phyloP scores from a whole-genome alignment of 208 protist genomes.

The Crithidia bombi region DNA sequence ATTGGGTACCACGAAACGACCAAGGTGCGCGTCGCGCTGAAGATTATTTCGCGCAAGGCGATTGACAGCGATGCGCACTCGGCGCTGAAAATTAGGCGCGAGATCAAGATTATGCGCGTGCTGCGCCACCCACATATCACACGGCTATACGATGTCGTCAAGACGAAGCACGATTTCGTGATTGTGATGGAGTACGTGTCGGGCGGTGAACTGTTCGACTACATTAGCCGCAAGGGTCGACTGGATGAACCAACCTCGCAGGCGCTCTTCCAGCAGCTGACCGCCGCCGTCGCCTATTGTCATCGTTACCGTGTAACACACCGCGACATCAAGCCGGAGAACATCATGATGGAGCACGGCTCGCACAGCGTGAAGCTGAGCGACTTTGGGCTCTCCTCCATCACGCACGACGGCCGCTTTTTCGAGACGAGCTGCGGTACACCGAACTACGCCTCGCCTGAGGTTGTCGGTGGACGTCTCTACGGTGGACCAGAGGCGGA shows the following conservation, averaged over 20 bases:
- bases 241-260: slow-evolving; percentile 91
- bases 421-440: slow-evolving; percentile 91
- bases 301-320: slow-evolving; percentile 95
- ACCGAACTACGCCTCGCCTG: slow-evolving; percentile 85
- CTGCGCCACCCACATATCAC: slow-evolving; percentile 99
- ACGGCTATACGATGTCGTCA: slow-evolving; percentile 96
- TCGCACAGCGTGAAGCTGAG: slow-evolving; percentile 78
- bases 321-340: slow-evolving; percentile 96
- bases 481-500: slow-evolving; percentile 84
- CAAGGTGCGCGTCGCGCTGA: slow-evolving; percentile 76
- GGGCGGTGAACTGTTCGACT: slow-evolving; percentile 98
- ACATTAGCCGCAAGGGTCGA: slow-evolving; percentile 95
- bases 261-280: slow-evolving; percentile 97
- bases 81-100: slow-evolving; percentile 92
- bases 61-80: slow-evolving; percentile 77
- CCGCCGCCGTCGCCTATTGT: slow-evolving; percentile 98
- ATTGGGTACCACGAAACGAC: slow-evolving; percentile 96
- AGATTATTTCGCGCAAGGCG: slow-evolving; percentile 78
- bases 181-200: slow-evolving; percentile 98
- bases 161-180: slow-evolving; percentile 97
- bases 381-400: slow-evolving; percentile 88
- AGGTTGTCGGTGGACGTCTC: slow-evolving; percentile 77
- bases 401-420: slow-evolving; percentile 78
- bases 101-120: slow-evolving; percentile 97
- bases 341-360: slow-evolving; percentile 91